phyloP scores from a whole-genome alignment of 768 basidiomycete species.

The Leccinellum albellum region DNA sequence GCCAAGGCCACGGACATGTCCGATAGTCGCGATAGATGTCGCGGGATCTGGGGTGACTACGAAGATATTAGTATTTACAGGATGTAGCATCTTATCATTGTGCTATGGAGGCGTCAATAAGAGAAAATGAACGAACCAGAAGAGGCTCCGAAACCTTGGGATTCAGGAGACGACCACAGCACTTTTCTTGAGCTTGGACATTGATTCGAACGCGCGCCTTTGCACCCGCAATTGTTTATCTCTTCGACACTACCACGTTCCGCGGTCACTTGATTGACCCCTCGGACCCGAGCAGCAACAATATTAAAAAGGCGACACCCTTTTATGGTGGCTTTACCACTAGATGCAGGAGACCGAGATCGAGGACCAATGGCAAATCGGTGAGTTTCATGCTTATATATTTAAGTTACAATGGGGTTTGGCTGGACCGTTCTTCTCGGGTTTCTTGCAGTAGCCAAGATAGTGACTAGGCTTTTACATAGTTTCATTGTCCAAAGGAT shows the following conservation, averaged over 20 bases:
- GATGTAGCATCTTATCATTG: constrained; percentile 60
- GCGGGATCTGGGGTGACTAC: constrained; percentile 84
- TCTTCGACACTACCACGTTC: constrained; percentile 54
- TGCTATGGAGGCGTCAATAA: constrained; percentile 11
- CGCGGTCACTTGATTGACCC: constrained; percentile 49
- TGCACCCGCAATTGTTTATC: constrained; percentile 82
- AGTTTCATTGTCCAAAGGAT: constrained; percentile 31
- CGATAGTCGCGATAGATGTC: constrained; percentile 75
- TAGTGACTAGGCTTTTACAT: constrained; percentile 5
- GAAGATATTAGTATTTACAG: constrained; percentile 74
- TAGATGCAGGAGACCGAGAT: constrained; percentile 49
- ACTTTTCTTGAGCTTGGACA: constrained; percentile 83
- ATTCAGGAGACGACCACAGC: constrained; percentile 89
- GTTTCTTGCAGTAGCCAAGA: constrained; percentile 7
- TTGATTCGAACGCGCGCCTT: constrained; percentile 88
- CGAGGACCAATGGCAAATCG: constrained; percentile 76
- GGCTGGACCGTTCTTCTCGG: constrained; percentile 9
- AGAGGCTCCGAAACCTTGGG: constrained; percentile 84
- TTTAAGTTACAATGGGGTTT: constrained; percentile 63
- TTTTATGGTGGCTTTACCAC: constrained; percentile 56
- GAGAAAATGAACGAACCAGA: constrained; percentile 46
- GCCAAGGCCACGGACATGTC: constrained; percentile 82
- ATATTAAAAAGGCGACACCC: constrained; percentile 79
- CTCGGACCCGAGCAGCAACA: constrained; percentile 90
- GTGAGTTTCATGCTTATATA: constrained; percentile 84